Percentiles rank a stretch among this genome's conserved stretches.
These are phyloP conservation scores for Ascochyta fabae DNA, from an alignment of 2,329 filamentous ascomycete species.

Conservation along the genomic window DNA sequence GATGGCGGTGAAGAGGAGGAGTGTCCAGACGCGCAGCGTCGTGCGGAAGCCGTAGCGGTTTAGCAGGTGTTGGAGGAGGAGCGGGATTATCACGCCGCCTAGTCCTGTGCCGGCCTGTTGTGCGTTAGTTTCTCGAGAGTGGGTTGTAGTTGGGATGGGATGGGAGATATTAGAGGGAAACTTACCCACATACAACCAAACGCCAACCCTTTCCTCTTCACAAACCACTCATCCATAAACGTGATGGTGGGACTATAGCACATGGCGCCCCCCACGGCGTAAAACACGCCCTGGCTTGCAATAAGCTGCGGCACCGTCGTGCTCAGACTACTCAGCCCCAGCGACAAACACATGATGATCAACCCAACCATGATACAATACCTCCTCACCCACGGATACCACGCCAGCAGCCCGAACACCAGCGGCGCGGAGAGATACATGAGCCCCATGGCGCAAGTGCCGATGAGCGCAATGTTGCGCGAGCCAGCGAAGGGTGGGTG, in stretches of 20 bases:
- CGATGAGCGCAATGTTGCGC: conserved; percentile 65
- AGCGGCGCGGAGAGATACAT: conserved; percentile 55
- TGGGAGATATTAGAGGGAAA: background rate
- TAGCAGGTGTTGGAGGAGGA: conserved; percentile 51
- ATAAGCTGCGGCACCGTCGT: conserved; percentile 62
- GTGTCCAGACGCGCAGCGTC: conserved; percentile 50
- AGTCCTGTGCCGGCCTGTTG: conserved; percentile 47
- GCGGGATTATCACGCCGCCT: conserved; percentile 53
- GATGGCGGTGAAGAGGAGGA: conserved; percentile 38
- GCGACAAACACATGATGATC: conserved; percentile 42
- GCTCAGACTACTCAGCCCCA: conserved; percentile 58
- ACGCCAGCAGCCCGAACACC: conserved; percentile 44
- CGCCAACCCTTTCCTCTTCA: conserved; percentile 63
- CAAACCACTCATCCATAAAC: conserved; percentile 69
- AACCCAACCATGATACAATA: conserved; percentile 44
- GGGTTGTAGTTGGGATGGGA: no score
- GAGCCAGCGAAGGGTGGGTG: conserved; percentile 63
- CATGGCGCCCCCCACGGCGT: conserved; percentile 63
- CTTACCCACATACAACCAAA: conserved; percentile 67
- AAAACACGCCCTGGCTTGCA: conserved; percentile 66
- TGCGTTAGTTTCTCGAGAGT: background rate
- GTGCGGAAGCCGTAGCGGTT: conserved; percentile 50
- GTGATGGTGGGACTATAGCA: conserved; percentile 63
- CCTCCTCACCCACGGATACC: conserved; percentile 42
- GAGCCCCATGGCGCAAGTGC: conserved; percentile 66